These are phyloP conservation scores for Speleostelium caveatum DNA, from an alignment of 78 protist species.

Conservation along the genomic window DNA sequence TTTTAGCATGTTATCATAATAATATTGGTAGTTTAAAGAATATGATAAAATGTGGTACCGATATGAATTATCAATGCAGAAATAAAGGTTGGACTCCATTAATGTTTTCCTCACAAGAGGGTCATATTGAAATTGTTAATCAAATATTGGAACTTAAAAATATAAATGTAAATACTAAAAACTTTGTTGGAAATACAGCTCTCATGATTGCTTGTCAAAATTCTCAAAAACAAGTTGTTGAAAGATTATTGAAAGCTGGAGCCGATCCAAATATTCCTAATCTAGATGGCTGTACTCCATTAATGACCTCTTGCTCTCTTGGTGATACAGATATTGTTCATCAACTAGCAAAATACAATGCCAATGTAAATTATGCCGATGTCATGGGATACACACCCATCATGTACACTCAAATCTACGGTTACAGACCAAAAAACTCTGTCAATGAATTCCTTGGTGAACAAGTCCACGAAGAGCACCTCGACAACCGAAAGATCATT, in stretches of 20 bases:
- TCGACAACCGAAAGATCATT: neutral
- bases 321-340: conserved; percentile 14
- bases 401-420: conserved; percentile 51
- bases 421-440: neutral
- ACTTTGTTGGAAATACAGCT: conserved; percentile 20
- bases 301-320: conserved; percentile 21
- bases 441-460: neutral
- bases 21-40: conserved; percentile 31
- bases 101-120: conserved; percentile 47
- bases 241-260: neutral
- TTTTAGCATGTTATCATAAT: conserved; percentile 51
- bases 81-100: conserved; percentile 57
- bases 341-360: neutral
- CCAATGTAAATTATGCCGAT: conserved; percentile 9
- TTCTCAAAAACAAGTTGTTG: conserved; percentile 4
- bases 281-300: conserved; percentile 11
- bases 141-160: neutral
- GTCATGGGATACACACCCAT: conserved; percentile 14
- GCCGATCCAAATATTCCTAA: conserved; percentile 47
- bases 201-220: conserved; percentile 34
- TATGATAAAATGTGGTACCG: conserved; percentile 1
- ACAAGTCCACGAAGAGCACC: neutral
- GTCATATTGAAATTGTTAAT: conserved; percentile 18
- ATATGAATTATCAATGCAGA: conserved; percentile 39
- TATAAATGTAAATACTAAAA: conserved; percentile 19